Evolutionary conservation across 192 early-diverging fungal species (phyloP).

Genomic region (Helicostylum pulchrum): DNA sequence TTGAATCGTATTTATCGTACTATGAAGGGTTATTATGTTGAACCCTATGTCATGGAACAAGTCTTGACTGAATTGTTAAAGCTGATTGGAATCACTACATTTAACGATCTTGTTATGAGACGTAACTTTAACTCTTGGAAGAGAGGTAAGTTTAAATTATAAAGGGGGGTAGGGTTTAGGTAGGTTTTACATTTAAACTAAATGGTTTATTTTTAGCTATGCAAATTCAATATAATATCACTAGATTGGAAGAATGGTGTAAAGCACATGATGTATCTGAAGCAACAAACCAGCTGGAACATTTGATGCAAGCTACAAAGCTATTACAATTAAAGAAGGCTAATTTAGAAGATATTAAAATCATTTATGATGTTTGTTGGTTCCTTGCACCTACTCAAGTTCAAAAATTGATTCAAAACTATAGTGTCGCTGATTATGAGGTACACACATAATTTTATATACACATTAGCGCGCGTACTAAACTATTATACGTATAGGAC

Average conservation of each 20-base stretch:
- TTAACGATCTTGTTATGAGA: constrained; percentile 97
- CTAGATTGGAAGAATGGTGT: constrained; percentile 98
- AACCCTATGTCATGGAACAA: constrained; percentile 86
- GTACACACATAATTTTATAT: constrained; percentile 25
- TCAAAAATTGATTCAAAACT: constrained; percentile 94
- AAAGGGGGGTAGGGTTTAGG: neutral
- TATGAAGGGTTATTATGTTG: constrained; percentile 97
- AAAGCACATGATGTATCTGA: constrained; percentile 91
- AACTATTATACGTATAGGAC: constrained; percentile 39
- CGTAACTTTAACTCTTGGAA: constrained; percentile 99
- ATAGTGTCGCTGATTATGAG: constrained; percentile 95
- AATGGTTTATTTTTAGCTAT: constrained; percentile 51
- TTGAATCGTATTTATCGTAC: constrained; percentile 92
- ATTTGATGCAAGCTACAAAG: constrained; percentile 95
- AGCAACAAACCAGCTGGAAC: constrained; percentile 85
- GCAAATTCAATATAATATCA: constrained; percentile 99
- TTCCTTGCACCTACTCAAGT: constrained; percentile 95
- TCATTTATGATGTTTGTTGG: constrained; percentile 98
- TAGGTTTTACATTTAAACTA: neutral
- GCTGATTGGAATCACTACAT: constrained; percentile 89
- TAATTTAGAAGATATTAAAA: constrained; percentile 83
- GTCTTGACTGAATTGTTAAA: constrained; percentile 94
- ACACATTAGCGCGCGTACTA: neutral
- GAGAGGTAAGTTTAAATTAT: constrained; percentile 55
- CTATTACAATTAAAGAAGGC: constrained; percentile 93